These are phyloP conservation scores for Przewalskia tangutica DNA, from an alignment of 257 asterid genomes.

Conservation along the genomic window DNA sequence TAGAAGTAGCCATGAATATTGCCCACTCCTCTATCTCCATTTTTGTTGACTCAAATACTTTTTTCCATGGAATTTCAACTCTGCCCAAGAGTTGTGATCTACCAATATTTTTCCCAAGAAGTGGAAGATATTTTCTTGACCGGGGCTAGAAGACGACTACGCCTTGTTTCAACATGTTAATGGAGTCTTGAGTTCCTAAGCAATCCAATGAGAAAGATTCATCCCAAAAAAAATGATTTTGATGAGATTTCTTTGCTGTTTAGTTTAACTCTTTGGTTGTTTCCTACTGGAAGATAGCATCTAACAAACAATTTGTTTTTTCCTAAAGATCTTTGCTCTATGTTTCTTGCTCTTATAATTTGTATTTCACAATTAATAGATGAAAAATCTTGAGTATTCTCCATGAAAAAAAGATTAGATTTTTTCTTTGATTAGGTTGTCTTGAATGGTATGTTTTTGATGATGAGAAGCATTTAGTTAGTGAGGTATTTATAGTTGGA, in stretches of 20 bases:
- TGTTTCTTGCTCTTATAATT: constrained; percentile 39
- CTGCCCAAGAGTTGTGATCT: too few relatives aligned
- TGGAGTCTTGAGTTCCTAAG: constrained; percentile 25
- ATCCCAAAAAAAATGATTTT: constrained; percentile 34
- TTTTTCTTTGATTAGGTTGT: not conserved
- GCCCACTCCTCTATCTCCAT: too few relatives aligned
- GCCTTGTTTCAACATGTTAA: constrained; percentile 23
- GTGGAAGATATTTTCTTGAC: constrained; percentile 21
- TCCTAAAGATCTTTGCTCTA: constrained; percentile 13
- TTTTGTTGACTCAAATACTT: too few relatives aligned
- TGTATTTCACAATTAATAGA: constrained; percentile 27
- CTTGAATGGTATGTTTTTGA: not conserved
- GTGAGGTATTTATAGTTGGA: not conserved
- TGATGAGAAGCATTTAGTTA: not conserved
- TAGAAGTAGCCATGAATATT: too few relatives aligned
- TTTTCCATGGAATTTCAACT: too few relatives aligned
- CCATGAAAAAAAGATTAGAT: constrained; percentile 13
- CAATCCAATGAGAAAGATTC: constrained; percentile 41
- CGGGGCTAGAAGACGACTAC: constrained; percentile 43
- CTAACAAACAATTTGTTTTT: constrained; percentile 33
- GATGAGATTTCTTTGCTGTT: constrained; percentile 39
- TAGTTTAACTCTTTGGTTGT: constrained; percentile 29
- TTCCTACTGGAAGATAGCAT: constrained; percentile 43
- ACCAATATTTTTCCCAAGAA: too few relatives aligned
- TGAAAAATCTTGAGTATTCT: constrained; percentile 7